These are phyloP conservation scores for Penicillium carneum DNA, from an alignment of 2,329 filamentous ascomycete genomes.

Conservation along the genomic window DNA sequence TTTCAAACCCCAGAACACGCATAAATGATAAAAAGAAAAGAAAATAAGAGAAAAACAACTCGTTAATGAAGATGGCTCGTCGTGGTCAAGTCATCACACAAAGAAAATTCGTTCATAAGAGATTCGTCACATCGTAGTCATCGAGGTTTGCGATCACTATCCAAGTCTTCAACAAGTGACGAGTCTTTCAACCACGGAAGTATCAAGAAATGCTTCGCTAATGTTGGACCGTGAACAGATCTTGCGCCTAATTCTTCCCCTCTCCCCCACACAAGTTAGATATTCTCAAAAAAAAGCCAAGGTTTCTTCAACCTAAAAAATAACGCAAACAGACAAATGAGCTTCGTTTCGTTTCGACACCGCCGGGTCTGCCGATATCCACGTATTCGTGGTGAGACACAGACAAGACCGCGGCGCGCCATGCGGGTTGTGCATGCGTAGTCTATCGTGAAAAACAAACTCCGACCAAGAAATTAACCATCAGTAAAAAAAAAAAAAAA, in stretches of 20 bases:
- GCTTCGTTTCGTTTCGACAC: slow-evolving; percentile 23
- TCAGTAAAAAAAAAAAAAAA: slow-evolving; percentile 7
- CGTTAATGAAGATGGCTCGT: slow-evolving; percentile 20
- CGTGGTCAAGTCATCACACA: slow-evolving; percentile 29
- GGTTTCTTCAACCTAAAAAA: neutral
- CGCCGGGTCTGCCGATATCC: slow-evolving; percentile 1
- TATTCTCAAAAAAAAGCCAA: neutral
- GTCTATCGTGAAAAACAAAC: slow-evolving; percentile 33
- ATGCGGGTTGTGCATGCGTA: slow-evolving; percentile 22
- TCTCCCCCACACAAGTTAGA: slow-evolving; percentile 4
- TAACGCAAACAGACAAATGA: slow-evolving; percentile 17
- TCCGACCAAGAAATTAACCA: slow-evolving; percentile 14
- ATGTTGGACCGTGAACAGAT: neutral
- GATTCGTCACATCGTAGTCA: slow-evolving; percentile 51
- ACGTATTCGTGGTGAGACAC: slow-evolving; percentile 8
- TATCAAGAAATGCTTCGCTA: slow-evolving; percentile 28
- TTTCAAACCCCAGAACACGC: slow-evolving; percentile 22
- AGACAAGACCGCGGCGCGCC: slow-evolving; percentile 23
- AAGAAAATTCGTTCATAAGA: slow-evolving; percentile 41
- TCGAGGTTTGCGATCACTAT: slow-evolving; percentile 30
- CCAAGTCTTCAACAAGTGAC: neutral
- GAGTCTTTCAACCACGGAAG: slow-evolving; percentile 2
- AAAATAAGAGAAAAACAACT: slow-evolving; percentile 5
- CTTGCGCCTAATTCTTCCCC: slow-evolving; percentile 4
- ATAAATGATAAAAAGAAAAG: slow-evolving; percentile 16